Base-by-base conservation (phyloP, 148 eudicot species). In the Chenopodium suecicum region DNA sequence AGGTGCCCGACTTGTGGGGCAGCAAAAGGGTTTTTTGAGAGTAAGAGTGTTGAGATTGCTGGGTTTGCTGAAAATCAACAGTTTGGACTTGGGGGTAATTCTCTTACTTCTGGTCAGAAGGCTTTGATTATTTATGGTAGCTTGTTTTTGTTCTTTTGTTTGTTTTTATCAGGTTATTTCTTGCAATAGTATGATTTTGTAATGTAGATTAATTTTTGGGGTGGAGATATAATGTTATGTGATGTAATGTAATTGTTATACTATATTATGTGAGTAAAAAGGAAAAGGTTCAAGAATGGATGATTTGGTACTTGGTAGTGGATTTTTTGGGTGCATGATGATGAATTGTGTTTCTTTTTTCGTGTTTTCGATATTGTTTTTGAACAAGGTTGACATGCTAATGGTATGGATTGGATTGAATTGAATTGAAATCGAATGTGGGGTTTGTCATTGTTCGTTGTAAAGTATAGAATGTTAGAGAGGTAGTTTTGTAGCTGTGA, bases 31-130 rank as follows among this genome's bases (percentile, higher is more conserved):
- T 97, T 97, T 84, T 97, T 97, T 79, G 90, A 88, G 88, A 97
- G 98, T 76, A 97, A 94, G 89, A 94, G 99, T 81, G 93, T 94
- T 46, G 98, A 97, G 87, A 92, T 97, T 87, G 97, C 99, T 17
- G 99, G 99, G 48, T 97, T 97, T 88, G 99, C 97, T 60, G 85
- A 94, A 89, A 97, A 97, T 75, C 99, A 97, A 81, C 94, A 91
- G 90, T 97, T 86, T 87, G 99, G 99, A 22, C 73, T 97, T 12
- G 99, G 99, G 32, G 98, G 91, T 69, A 97, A 97, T 70, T 79
- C 98, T 63, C 92, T 97, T 2, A 97, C 99, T 63, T 86, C 94
- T 80, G 99, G 94, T 20, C 99, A 97, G 64, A 97, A 97, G 88
- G 90, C 95, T 44, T 4, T 91, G 85, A 88, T 97, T 75, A 97